These are phyloP conservation scores for Allantophomopsis lycopodina DNA, from an alignment of 2,329 filamentous ascomycete genomes.

Conservation along the genomic window DNA sequence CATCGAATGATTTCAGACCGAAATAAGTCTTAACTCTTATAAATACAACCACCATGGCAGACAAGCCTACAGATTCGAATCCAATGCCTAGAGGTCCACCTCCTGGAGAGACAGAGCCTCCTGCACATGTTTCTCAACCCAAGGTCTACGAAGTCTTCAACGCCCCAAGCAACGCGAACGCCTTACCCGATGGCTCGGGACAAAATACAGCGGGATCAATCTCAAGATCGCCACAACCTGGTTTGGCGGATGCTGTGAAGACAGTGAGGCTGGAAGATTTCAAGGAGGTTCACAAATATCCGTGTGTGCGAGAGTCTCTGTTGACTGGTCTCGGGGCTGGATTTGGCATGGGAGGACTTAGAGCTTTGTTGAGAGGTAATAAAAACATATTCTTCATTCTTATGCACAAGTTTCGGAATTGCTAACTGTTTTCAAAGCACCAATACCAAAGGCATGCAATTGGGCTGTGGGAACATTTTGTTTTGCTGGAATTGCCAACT, in stretches of 20 bases:
- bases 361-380: constrained; percentile 63
- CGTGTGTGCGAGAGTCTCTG: constrained; percentile 73
- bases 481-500: constrained; percentile 54
- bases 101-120: constrained; percentile 19
- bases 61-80: too few species aligned
- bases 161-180: constrained; percentile 15
- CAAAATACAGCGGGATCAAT: constrained; percentile 17
- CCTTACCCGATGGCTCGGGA: constrained; percentile 16
- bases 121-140: constrained; percentile 19
- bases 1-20: too few species aligned
- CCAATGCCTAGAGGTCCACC: constrained; percentile 16
- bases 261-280: constrained; percentile 58
- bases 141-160: constrained; percentile 27
- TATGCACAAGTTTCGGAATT: neutral
- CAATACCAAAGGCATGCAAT: constrained; percentile 57
- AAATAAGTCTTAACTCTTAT: too few species aligned
- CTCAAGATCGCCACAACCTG: constrained; percentile 18
- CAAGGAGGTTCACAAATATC: constrained; percentile 58
- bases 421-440: constrained; percentile 26
- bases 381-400: neutral
- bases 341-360: constrained; percentile 59
- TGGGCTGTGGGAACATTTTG: constrained; percentile 76
- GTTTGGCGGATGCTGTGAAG: constrained; percentile 48
- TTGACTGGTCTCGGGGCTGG: constrained; percentile 73
- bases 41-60: too few species aligned